Evolutionary conservation across 192 early-diverging fungal species (phyloP), one percentile per base, ranked within the genome.

Genomic region (Dissophora ornata): DNA sequence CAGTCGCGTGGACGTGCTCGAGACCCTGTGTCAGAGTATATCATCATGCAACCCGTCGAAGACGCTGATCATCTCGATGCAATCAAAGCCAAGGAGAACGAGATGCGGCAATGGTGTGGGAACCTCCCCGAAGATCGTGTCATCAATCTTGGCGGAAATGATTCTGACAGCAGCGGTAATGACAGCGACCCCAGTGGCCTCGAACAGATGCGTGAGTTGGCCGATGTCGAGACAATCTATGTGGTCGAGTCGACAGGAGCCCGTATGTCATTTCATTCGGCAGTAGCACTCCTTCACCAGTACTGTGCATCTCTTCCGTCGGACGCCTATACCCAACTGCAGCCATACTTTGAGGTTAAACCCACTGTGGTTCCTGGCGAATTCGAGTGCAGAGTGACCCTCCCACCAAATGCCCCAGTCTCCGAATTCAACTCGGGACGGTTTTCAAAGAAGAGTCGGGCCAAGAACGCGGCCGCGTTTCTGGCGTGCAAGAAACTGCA

Each of bases 1-100:
- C 96, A 96, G 70, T 94, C 93, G 18, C 88, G 95, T 21, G 95
- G 95, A 12, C 88, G 96, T 4, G 95, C 94, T 16, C 86, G 93
- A 18, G 86, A 90, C 49, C 69, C 69, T 7, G 73, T 85, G 45
- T 93, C 93, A 16, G 82, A 86, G 47, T 97, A 92, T 59, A 85
- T 95, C 18, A 79, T 95, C n/a, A 84, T 97, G 84, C 52, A 55
- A 24, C 62, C 10, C 10, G 5, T 21, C 10, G 56, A 49, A 6
- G 38, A 51, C 0, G 29, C 33, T 7, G 33, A 32, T n/a, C 33
- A 29, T 4, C 85, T 90, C 12, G 59, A 87, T 50, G 58, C 83
- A 46, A 78, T 88, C 29, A 33, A 38, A 10, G 11, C 33, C 4
- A 22, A 61, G 7, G 93, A 94, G 42, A 55, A 84, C 18, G 81